phyloP scores from a whole-genome alignment of 1,139 yeast genomes.

The Hemisphaericaspora subhashii region DNA sequence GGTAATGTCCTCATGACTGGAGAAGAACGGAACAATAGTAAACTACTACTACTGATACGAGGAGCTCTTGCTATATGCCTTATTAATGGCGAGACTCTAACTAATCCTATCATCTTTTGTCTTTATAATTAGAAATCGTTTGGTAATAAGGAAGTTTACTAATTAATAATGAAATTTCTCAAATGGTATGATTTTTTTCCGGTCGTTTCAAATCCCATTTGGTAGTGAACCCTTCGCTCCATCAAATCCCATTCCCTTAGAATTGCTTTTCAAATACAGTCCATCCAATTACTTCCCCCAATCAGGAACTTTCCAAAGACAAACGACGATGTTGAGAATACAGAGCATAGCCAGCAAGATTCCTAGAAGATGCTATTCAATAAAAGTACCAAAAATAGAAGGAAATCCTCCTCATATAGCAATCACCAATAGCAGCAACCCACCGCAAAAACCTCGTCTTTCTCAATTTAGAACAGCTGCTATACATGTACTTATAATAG shows the following conservation, averaged over 20 bases:
- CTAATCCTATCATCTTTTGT: neutral
- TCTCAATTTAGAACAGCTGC: constrained; percentile 41
- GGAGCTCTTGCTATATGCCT: neutral
- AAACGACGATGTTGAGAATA: neutral
- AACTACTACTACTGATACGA: neutral
- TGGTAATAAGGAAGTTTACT: no score
- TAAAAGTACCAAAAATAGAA: constrained; percentile 8
- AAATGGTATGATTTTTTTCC: constrained; percentile 1
- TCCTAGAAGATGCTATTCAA: constrained; percentile 6
- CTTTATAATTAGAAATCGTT: neutral
- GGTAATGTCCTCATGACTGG: neutral
- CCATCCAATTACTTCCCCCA: no score
- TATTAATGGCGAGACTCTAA: neutral
- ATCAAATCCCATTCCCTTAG: neutral
- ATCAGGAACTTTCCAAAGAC: neutral
- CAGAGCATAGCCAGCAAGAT: neutral
- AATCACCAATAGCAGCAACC: no score
- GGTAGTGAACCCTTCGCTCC: neutral
- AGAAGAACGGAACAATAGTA: neutral
- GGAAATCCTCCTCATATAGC: neutral
- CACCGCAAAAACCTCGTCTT: constrained; percentile 29
- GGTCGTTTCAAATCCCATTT: neutral
- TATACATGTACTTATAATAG: constrained; percentile 41
- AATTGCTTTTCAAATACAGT: no score
- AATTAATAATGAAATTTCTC: no score